phyloP scores from a whole-genome alignment of 2,329 filamentous ascomycete genomes.

The Aschersonia sp. region DNA sequence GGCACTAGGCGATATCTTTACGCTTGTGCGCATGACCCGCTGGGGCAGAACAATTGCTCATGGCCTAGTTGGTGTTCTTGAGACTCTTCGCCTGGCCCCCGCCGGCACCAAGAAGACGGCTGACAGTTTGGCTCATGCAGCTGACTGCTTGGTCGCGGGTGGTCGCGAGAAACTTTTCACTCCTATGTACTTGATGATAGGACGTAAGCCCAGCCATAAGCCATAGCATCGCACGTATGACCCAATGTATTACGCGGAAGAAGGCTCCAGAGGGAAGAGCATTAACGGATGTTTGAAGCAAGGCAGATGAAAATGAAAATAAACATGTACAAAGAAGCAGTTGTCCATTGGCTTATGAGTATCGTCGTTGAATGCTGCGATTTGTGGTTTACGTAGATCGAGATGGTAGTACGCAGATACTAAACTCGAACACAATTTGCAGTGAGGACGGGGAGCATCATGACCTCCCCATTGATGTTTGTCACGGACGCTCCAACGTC shows the following conservation, averaged over 20 bases:
- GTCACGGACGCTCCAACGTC: no score
- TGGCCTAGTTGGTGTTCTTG: conserved; percentile 61
- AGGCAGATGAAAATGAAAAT: no score
- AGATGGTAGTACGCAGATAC: no score
- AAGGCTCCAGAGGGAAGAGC: neutral
- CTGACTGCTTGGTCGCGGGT: conserved; percentile 75
- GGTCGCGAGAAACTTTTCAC: conserved; percentile 88
- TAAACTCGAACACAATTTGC: no score
- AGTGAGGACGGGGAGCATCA: no score
- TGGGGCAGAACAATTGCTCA: conserved; percentile 64
- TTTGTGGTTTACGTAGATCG: no score
- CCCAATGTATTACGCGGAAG: neutral
- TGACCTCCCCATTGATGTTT: no score
- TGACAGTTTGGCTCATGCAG: conserved; percentile 69
- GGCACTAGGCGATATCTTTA: conserved; percentile 65
- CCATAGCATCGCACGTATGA: neutral
- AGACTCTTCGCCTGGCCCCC: conserved; percentile 63
- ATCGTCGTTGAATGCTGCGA: no score
- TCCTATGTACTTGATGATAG: conserved; percentile 96
- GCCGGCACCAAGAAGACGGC: conserved; percentile 88
- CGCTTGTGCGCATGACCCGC: conserved; percentile 80
- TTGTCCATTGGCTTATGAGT: no score
- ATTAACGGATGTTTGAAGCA: neutral
- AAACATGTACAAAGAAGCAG: no score
- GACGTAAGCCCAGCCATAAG: conserved; percentile 52